Conservation (phyloP, 345 rosid species). For the Draba incana region DNA sequence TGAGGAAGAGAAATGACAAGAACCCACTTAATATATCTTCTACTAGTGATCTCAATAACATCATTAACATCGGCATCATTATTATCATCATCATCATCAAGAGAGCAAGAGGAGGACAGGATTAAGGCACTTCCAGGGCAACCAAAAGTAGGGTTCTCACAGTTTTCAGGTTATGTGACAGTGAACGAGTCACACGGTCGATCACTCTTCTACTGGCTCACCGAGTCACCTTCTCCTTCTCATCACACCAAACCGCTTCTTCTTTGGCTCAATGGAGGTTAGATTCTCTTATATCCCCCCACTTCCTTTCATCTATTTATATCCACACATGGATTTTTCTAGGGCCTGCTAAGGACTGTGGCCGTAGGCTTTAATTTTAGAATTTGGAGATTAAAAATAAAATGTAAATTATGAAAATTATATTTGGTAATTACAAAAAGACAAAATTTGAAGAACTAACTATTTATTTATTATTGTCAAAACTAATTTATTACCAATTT, state of each 20-base stretch:
- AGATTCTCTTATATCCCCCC: conserved; percentile 21
- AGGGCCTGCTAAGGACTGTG: too few species aligned
- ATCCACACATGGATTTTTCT: background rate
- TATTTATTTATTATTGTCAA: too few species aligned
- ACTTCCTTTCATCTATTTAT: background rate
- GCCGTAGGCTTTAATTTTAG: too few species aligned
- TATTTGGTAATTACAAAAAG: too few species aligned
- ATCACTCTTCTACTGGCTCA: conserved; percentile 91
- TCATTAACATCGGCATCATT: conserved; percentile 6
- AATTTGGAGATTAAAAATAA: too few species aligned
- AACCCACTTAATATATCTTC: conserved; percentile 27
- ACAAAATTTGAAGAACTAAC: too few species aligned
- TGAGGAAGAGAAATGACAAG: conserved; percentile 26
- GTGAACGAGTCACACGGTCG: conserved; percentile 72
- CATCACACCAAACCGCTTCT: conserved; percentile 73
- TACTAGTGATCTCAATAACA: conserved; percentile 15
- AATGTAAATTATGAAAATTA: too few species aligned
- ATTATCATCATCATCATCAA: conserved; percentile 29
- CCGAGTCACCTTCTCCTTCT: conserved; percentile 56
- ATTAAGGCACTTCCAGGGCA: conserved; percentile 88
- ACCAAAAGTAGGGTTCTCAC: conserved; percentile 71
- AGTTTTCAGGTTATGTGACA: conserved; percentile 81
- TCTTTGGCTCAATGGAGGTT: conserved; percentile 99
- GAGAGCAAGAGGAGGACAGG: conserved; percentile 66
- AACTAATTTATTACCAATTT: too few species aligned